Evolutionary conservation across 2,329 filamentous ascomycete genomes (phyloP).

Genomic region (Cercospora brassicicola): DNA sequence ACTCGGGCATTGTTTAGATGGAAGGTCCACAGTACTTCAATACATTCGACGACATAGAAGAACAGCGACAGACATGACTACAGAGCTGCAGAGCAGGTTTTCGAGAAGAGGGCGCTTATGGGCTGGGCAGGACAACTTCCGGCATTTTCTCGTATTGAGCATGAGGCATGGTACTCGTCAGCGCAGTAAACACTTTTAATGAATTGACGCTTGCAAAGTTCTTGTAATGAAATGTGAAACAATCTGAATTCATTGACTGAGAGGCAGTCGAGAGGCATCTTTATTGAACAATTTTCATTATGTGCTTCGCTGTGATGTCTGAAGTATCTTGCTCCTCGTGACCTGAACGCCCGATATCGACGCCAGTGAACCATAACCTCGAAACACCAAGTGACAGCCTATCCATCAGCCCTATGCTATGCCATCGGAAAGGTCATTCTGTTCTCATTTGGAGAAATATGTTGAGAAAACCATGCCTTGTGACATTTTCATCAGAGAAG

Average conservation of each 20-base stretch:
- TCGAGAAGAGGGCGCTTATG: neutral
- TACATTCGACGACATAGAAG: neutral
- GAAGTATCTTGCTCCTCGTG: neutral
- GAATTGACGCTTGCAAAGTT: neutral
- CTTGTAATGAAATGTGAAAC: neutral
- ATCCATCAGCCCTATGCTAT: neutral
- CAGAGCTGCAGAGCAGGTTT: neutral
- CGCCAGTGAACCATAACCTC: neutral
- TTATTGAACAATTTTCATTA: neutral
- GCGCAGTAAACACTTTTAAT: neutral
- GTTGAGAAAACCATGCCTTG: neutral
- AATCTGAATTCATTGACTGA: neutral
- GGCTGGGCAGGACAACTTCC: neutral
- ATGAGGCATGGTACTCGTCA: neutral
- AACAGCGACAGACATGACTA: neutral
- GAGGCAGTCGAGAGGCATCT: neutral
- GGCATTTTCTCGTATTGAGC: neutral
- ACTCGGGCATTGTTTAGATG: slow-evolving; percentile 4
- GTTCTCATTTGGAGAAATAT: neutral
- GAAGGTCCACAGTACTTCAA: neutral
- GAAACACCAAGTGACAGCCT: neutral
- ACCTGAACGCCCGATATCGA: neutral
- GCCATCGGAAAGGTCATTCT: neutral
- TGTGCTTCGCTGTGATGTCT: neutral
- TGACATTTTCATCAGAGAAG: neutral